A percentile compares a stretch with the other conserved stretches of the same genome.
These are phyloP conservation scores for Tricholoma matsutake DNA, from an alignment of 768 basidiomycete genomes.

Conservation along the genomic window DNA sequence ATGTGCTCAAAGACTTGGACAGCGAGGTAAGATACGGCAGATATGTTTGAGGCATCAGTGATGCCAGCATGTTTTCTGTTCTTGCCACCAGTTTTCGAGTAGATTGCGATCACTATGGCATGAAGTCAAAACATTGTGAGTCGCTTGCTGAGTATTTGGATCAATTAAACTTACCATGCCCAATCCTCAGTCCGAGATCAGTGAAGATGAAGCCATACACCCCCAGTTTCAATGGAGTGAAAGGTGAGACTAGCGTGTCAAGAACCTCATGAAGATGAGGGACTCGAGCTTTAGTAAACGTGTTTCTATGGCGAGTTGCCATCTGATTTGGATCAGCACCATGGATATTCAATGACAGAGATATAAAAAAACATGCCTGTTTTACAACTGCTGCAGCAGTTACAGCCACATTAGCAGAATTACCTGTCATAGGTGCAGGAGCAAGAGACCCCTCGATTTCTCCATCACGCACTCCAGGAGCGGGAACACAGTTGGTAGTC, in stretches of 20 bases:
- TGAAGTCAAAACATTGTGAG: not conserved
- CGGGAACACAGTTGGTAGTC: too few relatives aligned
- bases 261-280: too few relatives aligned
- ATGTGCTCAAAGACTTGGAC: conserved; percentile 17
- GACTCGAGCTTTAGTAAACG: too few relatives aligned
- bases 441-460: too few relatives aligned
- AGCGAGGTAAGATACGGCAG: conserved; percentile 11
- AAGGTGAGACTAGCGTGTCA: too few relatives aligned
- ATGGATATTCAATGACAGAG: not conserved
- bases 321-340: not conserved
- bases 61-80: not conserved
- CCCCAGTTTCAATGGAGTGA: too few relatives aligned
- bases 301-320: not conserved
- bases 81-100: not conserved
- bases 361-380: not conserved
- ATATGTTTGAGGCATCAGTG: conserved; percentile 8
- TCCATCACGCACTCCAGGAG: too few relatives aligned
- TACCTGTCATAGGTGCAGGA: too few relatives aligned
- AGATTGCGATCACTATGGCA: conserved; percentile 2
- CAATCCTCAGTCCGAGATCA: too few relatives aligned
- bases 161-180: not conserved
- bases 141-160: not conserved
- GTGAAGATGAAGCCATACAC: too few relatives aligned
- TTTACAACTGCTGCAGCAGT: not conserved
- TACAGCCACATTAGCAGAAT: not conserved